These are phyloP conservation scores for Comarum palustre DNA, from an alignment of 306 rosid species.

Conservation along the genomic window DNA sequence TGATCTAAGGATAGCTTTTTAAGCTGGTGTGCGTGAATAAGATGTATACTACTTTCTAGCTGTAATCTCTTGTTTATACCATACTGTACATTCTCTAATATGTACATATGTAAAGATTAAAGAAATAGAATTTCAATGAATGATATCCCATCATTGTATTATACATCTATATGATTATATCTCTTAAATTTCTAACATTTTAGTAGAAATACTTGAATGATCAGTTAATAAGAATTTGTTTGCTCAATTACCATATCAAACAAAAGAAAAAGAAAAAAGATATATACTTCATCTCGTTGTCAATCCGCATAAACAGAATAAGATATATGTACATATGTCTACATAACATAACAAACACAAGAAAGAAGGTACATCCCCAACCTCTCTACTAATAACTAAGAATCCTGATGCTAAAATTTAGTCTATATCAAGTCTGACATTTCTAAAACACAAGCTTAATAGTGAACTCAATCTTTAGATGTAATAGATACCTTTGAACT, in stretches of 20 bases:
- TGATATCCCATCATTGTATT: not conserved
- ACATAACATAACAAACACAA: not conserved
- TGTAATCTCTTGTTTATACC: slow-evolving; percentile 4
- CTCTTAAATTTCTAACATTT: not conserved
- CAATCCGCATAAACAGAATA: not conserved
- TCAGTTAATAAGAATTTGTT: not conserved
- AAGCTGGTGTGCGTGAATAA: not conserved
- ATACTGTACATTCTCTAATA: not conserved
- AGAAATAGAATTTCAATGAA: not conserved
- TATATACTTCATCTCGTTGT: not conserved
- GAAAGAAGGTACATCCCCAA: not conserved
- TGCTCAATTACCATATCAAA: not conserved
- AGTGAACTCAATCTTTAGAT: not conserved
- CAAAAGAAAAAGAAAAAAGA: not conserved
- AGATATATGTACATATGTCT: too few species aligned
- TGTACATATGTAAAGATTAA: not conserved
- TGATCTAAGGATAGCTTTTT: slow-evolving; percentile 13
- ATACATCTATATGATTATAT: not conserved
- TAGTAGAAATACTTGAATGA: not conserved
- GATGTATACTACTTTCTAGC: not conserved
- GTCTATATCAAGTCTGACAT: not conserved
- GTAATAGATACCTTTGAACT: not conserved
- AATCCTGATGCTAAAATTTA: not conserved
- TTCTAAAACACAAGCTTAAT: not conserved
- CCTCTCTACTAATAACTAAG: not conserved